A percentile compares a stretch with the other conserved stretches of the same genome.
phyloP scores from a whole-genome alignment of 2,329 filamentous ascomycete genomes.

The Chrysoporthe deuterocubensis region DNA sequence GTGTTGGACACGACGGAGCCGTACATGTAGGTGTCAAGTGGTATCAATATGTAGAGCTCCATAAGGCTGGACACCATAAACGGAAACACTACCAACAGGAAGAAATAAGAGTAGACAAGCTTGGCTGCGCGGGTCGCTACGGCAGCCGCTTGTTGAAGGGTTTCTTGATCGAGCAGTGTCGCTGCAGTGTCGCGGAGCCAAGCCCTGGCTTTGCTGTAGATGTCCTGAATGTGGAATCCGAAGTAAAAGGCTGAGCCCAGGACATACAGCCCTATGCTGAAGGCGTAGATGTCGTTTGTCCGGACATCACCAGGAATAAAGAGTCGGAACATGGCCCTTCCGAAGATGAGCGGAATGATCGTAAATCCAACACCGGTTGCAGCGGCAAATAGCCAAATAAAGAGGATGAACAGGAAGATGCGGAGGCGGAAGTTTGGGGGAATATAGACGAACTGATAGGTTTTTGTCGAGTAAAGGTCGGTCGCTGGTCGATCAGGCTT shows the following conservation, averaged over 20 bases:
- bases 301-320: slow-evolving; percentile 72
- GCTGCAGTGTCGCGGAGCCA: slow-evolving; percentile 36
- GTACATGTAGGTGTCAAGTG: slow-evolving; percentile 79
- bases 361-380: slow-evolving; percentile 84
- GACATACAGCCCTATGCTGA: slow-evolving; percentile 86
- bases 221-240: slow-evolving; percentile 53
- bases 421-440: slow-evolving; percentile 83
- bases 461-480: slow-evolving; percentile 58
- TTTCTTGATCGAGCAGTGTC: slow-evolving; percentile 38
- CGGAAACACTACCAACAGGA: slow-evolving; percentile 79
- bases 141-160: slow-evolving; percentile 36
- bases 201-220: slow-evolving; percentile 39
- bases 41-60: slow-evolving; percentile 87
- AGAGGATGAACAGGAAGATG: slow-evolving; percentile 82
- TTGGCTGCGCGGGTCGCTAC: slow-evolving; percentile 42
- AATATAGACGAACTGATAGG: slow-evolving; percentile 76
- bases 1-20: slow-evolving; percentile 31
- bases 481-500: slow-evolving; percentile 57
- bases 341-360: slow-evolving; percentile 83
- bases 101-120: slow-evolving; percentile 75
- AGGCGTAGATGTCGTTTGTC: slow-evolving; percentile 95
- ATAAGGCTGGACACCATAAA: slow-evolving; percentile 78
- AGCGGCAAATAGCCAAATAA: slow-evolving; percentile 93
- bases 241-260: slow-evolving; percentile 71
- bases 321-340: slow-evolving; percentile 74